A percentile compares a stretch with the other conserved stretches of the same genome.
Evolutionary conservation across 352 stramenopile species (phyloP).

Genomic region (Phytophthora melonis): DNA sequence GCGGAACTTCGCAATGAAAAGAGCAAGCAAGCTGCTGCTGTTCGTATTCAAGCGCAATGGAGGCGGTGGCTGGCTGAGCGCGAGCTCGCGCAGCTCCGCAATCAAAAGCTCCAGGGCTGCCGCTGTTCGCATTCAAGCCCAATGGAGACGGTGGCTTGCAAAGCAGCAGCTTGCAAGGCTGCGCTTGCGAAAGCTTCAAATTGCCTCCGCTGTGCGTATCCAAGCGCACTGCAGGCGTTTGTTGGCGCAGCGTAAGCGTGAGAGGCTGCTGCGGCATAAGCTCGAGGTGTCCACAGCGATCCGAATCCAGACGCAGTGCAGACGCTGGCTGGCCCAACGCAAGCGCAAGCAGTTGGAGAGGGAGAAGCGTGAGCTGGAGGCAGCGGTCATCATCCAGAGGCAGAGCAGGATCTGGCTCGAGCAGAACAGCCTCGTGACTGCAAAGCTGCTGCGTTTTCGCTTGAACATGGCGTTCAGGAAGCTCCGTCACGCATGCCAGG

Average conservation of each 20-base stretch:
- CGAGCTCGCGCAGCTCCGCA: constrained; percentile 6
- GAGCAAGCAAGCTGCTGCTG: constrained; percentile 6
- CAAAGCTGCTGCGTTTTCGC: constrained; percentile 44
- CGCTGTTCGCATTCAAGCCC: constrained; percentile 29
- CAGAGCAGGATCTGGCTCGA: constrained; percentile 37
- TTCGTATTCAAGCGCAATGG: constrained; percentile 32
- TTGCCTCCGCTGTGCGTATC: constrained; percentile 19
- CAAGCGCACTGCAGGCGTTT: constrained; percentile 26
- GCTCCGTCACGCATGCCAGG: constrained; percentile 40
- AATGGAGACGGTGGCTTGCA: constrained; percentile 28
- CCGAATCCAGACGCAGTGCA: constrained; percentile 46
- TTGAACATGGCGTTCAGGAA: constrained; percentile 44
- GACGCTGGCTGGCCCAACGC: constrained; percentile 33
- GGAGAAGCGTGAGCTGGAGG: constrained; percentile 29
- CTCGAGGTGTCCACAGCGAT: constrained; percentile 25
- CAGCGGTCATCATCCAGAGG: constrained; percentile 36
- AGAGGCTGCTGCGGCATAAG: constrained; percentile 14
- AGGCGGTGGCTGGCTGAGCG: constrained; percentile 25
- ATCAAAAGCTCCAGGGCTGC: constrained; percentile 16
- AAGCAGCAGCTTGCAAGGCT: constrained; percentile 1
- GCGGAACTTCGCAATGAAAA: constrained; percentile 9
- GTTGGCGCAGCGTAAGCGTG: constrained; percentile 12
- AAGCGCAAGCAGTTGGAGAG: constrained; percentile 26
- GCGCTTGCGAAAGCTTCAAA: neutral
- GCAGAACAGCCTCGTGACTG: constrained; percentile 23